These are phyloP conservation scores for Botrytis byssoidea DNA, from an alignment of 2,329 filamentous ascomycete genomes.

Conservation along the genomic window DNA sequence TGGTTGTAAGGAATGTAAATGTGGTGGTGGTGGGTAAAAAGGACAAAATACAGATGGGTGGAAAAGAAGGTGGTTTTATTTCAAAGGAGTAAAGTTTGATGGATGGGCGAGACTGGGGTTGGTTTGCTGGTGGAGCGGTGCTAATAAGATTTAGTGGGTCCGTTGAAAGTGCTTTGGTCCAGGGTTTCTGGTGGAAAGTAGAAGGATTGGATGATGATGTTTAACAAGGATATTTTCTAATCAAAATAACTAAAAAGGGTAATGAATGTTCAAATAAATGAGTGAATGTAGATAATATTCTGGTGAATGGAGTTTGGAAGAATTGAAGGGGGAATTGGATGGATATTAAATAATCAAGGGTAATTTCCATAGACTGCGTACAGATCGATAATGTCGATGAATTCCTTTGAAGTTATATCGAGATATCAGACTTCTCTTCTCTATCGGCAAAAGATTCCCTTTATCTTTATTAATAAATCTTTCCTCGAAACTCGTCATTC, in stretches of 20 bases:
- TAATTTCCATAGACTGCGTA: neutral
- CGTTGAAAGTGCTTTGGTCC: conserved; percentile 10
- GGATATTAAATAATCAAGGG: conserved; percentile 8
- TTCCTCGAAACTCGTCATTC: neutral
- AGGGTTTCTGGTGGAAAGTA: conserved; percentile 14
- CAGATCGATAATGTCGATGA: neutral
- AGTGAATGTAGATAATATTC: conserved; percentile 3
- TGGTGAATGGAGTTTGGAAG: neutral
- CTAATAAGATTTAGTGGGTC: conserved; percentile 14
- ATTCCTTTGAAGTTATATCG: conserved; percentile 5
- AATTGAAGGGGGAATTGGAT: neutral
- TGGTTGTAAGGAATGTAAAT: conserved; percentile 23
- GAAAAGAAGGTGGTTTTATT: conserved; percentile 22
- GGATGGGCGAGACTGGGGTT: conserved; percentile 14
- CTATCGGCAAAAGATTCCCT: neutral
- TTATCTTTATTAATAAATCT: neutral
- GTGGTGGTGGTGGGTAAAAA: conserved; percentile 7
- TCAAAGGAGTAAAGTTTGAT: neutral
- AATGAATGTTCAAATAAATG: neutral
- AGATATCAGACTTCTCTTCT: neutral
- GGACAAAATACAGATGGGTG: neutral
- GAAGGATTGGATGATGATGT: conserved; percentile 5
- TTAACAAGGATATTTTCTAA: neutral
- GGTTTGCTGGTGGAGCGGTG: conserved; percentile 1
- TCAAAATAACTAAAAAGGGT: neutral